Base-by-base conservation (phyloP, 371 early-diverging fungal species). In the Mortierella sp. region DNA sequence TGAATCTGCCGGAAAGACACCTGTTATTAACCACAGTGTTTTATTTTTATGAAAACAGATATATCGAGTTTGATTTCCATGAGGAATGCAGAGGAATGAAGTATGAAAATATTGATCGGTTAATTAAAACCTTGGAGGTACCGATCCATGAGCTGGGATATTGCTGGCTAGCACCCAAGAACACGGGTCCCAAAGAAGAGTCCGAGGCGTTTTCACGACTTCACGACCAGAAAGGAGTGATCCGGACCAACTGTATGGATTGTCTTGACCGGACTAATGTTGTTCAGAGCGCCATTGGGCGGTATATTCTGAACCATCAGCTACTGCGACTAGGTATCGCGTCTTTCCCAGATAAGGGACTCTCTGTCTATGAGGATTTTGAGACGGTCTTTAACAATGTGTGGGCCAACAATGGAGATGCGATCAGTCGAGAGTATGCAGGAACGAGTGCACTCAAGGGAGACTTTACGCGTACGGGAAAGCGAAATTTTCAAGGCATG, bases 161-260 rank as follows among this genome's bases (percentile, higher is more conserved):
- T 65, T 92, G 94, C 68, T 89, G 90, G 76, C 90, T 90, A 72
- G 79, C 83, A 16, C 64, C 72, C 3, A 56, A 26, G 28, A 57
- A 61, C 46, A 45, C 56, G 2, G 51, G 55, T 16, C 15, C 57
- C 0, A 29, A 19, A 7, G 45, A 47, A 7, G 56, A 60, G n/a
- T 7, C n/a, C 26, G 75, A 60, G 21, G 23, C 58, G 4, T 70
- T 66, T 23, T 56, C 55, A 25, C 66, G 88, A 4, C 81, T 73
- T 26, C 82, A 84, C 46, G 72, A 72, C 23, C 99, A 99, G 70
- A 84, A 83, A 12, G 93, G 94, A 4, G 94, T 98, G n/a, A 85
- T 98, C 18, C 92, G 99, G 51, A 95, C 98, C 14, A 99, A 99
- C 84, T 99, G 99, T 82, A 98, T 99, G 92, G 99, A 99, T 86